Percentiles rank a stretch among this genome's conserved stretches.
Conservation (phyloP, 768 basidiomycete species). For the Mycena capillaripes region DNA sequence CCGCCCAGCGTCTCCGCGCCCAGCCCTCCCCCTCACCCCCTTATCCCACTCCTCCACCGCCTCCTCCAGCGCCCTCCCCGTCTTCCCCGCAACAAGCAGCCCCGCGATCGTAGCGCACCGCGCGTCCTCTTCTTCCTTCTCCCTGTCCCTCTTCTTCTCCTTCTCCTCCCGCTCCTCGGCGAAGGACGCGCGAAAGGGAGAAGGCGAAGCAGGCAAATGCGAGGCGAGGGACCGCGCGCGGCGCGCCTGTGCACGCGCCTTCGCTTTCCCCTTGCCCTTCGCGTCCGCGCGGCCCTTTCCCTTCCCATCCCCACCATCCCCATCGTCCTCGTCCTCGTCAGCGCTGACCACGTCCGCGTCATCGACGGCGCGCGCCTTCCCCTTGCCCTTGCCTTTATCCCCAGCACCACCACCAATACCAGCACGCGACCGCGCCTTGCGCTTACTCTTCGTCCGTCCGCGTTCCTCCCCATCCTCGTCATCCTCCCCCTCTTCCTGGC, state of each 20-base stretch:
- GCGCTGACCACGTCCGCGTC: neutral
- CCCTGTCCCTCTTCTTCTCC: slow-evolving; percentile 19
- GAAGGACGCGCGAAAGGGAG: no score
- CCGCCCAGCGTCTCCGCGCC: neutral
- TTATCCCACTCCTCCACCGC: slow-evolving; percentile 73
- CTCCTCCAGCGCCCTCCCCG: slow-evolving; percentile 69
- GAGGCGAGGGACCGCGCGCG: slow-evolving; percentile 9
- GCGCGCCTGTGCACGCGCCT: slow-evolving; percentile 25
- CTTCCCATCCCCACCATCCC: slow-evolving; percentile 51
- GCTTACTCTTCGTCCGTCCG: slow-evolving; percentile 33
- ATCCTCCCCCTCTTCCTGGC: neutral
- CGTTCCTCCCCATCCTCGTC: neutral
- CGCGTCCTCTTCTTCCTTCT: slow-evolving; percentile 55
- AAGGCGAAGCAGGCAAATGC: no score
- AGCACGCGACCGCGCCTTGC: no score
- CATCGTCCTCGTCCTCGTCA: neutral
- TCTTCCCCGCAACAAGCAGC: slow-evolving; percentile 76
- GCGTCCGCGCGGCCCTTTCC: slow-evolving; percentile 42
- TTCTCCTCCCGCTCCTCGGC: slow-evolving; percentile 22
- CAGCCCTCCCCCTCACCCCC: slow-evolving; percentile 22
- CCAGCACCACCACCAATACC: no score
- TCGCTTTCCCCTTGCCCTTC: slow-evolving; percentile 46
- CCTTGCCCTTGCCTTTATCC: slow-evolving; percentile 36
- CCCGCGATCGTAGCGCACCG: slow-evolving; percentile 79
- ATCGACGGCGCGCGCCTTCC: neutral